Conservation (phyloP, 306 rosid genomes). For the Lagenaria siceraria region DNA sequence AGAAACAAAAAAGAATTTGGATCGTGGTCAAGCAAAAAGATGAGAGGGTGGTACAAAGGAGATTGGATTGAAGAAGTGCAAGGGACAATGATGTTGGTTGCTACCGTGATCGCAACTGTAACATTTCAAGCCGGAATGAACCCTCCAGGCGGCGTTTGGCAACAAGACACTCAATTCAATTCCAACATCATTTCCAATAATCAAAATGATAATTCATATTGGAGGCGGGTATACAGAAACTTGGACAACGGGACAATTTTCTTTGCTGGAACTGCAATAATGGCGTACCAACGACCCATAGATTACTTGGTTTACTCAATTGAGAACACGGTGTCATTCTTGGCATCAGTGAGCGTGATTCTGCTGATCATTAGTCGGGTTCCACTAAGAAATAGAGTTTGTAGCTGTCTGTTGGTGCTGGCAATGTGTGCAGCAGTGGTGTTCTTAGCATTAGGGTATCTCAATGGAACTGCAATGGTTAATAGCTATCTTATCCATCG, state of each 20-base stretch:
- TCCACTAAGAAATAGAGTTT: neutral
- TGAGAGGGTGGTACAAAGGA: too few relatives aligned
- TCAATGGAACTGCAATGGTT: neutral
- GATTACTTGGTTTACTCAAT: neutral
- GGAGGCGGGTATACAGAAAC: too few relatives aligned
- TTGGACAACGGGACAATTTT: neutral
- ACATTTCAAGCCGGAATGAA: too few relatives aligned
- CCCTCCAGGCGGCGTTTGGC: too few relatives aligned
- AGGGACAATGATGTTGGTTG: too few relatives aligned
- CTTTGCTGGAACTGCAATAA: neutral
- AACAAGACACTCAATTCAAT: neutral
- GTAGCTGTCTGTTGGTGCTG: neutral
- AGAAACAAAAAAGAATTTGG: too few relatives aligned
- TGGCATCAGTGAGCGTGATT: neutral
- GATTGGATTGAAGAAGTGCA: too few relatives aligned
- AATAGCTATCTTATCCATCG: neutral
- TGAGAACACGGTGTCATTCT: neutral
- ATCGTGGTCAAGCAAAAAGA: too few relatives aligned
- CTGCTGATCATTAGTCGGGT: neutral
- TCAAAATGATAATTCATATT: too few relatives aligned
- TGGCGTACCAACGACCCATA: neutral
- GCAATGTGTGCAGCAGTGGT: neutral
- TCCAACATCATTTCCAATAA: neutral
- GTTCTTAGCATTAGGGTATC: neutral
- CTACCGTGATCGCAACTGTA: too few relatives aligned